Percentiles rank a stretch among this genome's conserved stretches.
Evolutionary conservation across 164 flowering plant genomes (phyloP).

Genomic region (Magnolia kwangsiensis): DNA sequence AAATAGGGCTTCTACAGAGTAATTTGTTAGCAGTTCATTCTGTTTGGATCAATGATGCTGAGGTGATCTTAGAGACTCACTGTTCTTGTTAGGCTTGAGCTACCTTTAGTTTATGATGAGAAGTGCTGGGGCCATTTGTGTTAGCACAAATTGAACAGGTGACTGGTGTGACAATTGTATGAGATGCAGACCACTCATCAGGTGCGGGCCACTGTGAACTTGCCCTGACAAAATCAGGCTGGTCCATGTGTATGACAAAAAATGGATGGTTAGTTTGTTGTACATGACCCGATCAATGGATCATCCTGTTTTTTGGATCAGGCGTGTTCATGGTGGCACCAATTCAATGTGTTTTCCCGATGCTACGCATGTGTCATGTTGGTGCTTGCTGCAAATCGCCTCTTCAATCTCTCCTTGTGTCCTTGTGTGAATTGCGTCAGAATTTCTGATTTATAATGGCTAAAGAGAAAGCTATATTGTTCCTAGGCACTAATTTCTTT

Average conservation of each 20-base stretch:
- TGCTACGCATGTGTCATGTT: background rate
- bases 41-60: constrained; percentile 69
- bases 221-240: background rate
- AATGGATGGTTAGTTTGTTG: background rate
- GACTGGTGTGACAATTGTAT: background rate
- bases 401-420: too few species aligned
- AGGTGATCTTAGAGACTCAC: constrained; percentile 34
- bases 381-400: background rate
- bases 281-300: background rate
- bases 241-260: background rate
- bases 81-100: background rate
- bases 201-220: background rate
- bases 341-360: background rate
- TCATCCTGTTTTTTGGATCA: background rate
- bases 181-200: background rate
- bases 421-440: too few species aligned
- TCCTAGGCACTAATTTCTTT: too few species aligned
- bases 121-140: background rate
- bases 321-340: background rate
- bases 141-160: background rate
- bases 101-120: too few species aligned
- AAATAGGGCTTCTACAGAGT: constrained; percentile 50
- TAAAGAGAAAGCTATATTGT: too few species aligned
- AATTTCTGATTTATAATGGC: too few species aligned
- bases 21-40: constrained; percentile 83